A percentile compares a stretch with the other conserved stretches of the same genome.
phyloP scores from a whole-genome alignment of 177 flowering plant genomes.

The Vitis hybrid region DNA sequence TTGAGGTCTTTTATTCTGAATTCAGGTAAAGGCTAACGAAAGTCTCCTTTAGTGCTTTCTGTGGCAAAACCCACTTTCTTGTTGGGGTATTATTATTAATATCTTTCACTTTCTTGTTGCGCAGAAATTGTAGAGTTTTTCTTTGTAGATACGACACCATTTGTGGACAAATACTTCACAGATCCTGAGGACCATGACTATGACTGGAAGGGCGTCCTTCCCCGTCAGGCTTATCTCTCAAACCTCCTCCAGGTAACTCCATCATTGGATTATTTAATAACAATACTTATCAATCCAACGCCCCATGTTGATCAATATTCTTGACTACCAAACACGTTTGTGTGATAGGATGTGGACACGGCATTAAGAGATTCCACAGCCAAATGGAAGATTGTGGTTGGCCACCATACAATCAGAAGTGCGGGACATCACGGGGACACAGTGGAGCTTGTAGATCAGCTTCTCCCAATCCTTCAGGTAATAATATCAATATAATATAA shows the following conservation, averaged over 20 bases:
- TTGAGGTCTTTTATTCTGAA: slow-evolving; percentile 39
- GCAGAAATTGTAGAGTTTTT: slow-evolving; percentile 66
- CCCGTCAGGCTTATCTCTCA: slow-evolving; percentile 51
- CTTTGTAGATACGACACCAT: slow-evolving; percentile 88
- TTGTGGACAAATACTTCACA: slow-evolving; percentile 60
- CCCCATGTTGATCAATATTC: too few relatives aligned
- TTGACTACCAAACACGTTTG: background rate
- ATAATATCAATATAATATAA: background rate
- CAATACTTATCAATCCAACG: too few relatives aligned
- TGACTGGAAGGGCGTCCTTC: slow-evolving; percentile 81
- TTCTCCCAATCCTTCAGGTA: slow-evolving; percentile 74
- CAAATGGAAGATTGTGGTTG: slow-evolving; percentile 81
- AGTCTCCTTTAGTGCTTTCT: too few relatives aligned
- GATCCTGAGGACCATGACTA: slow-evolving; percentile 52
- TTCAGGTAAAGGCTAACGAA: slow-evolving; percentile 23
- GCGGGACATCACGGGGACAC: slow-evolving; percentile 75
- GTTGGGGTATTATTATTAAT: background rate
- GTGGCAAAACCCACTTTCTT: too few relatives aligned
- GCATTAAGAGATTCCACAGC: slow-evolving; percentile 54
- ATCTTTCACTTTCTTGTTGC: background rate
- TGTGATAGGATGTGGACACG: slow-evolving; percentile 49
- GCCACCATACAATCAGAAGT: slow-evolving; percentile 75
- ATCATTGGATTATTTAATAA: too few relatives aligned
- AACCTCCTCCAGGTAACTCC: slow-evolving; percentile 49
- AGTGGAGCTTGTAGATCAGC: slow-evolving; percentile 40